A percentile compares a stretch with the other conserved stretches of the same genome.
phyloP scores from a whole-genome alignment of 768 basidiomycete genomes.

The Scleroderma citrinum region DNA sequence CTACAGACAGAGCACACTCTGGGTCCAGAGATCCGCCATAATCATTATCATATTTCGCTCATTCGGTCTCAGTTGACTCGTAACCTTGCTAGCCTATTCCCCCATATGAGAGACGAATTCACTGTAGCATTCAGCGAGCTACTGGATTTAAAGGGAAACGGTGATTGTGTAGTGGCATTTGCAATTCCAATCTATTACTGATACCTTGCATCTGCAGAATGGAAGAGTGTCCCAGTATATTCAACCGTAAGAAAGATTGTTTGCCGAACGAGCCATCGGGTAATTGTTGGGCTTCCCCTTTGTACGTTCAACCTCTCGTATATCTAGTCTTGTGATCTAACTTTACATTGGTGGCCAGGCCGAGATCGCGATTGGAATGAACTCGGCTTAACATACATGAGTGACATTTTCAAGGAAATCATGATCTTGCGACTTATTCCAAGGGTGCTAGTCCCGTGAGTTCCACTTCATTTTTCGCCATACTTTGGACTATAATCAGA shows the following conservation, averaged over 20 bases:
- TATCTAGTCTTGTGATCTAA: not conserved
- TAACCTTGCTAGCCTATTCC: not conserved
- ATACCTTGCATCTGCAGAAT: not conserved
- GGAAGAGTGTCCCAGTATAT: not conserved
- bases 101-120: not conserved
- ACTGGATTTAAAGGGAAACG: not conserved
- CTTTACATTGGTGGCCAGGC: not conserved
- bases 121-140: not conserved
- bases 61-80: not conserved
- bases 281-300: not conserved
- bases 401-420: not conserved
- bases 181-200: no score
- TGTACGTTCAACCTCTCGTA: not conserved
- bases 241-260: not conserved
- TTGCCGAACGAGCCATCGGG: not conserved
- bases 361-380: not conserved
- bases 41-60: not conserved
- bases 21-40: not conserved
- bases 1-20: not conserved
- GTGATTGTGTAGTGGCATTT: not conserved
- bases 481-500: not conserved
- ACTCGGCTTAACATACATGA: not conserved
- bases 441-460: not conserved
- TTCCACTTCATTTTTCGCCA: not conserved
- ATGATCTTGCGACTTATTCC: not conserved